A percentile compares a stretch with the other conserved stretches of the same genome.
Evolutionary conservation across 139 green algal species (phyloP).

Genomic region (Chlamydomonas incerta): DNA sequence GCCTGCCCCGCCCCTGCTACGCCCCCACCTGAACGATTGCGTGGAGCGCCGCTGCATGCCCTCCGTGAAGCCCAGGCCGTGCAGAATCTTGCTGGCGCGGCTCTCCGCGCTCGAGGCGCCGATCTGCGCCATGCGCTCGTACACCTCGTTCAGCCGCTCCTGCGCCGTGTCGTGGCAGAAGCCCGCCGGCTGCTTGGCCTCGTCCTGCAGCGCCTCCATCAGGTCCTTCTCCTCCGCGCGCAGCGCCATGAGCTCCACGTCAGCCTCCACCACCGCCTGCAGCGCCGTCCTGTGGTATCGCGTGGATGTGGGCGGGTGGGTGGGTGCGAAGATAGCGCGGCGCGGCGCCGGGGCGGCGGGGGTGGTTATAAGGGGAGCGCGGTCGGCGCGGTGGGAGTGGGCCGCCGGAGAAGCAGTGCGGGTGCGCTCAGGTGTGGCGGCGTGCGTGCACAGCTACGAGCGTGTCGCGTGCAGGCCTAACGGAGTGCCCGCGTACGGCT

Average conservation of each 20-base stretch:
- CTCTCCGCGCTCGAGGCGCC: constrained; percentile 87
- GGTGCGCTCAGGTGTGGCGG: too few species aligned
- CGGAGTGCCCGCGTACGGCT: neutral
- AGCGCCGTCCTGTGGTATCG: constrained; percentile 64
- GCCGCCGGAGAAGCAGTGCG: too few species aligned
- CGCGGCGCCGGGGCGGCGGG: neutral
- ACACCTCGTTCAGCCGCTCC: constrained; percentile 90
- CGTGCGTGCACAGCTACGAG: too few species aligned
- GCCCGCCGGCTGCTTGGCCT: constrained; percentile 46
- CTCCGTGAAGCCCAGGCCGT: constrained; percentile 94
- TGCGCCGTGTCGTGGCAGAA: constrained; percentile 48
- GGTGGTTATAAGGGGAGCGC: too few species aligned
- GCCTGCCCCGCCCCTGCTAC: too few species aligned
- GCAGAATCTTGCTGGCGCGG: constrained; percentile 96
- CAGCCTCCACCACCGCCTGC: constrained; percentile 92
- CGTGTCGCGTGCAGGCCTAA: too few species aligned
- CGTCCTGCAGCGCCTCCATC: constrained; percentile 65
- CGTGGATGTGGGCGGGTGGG: neutral
- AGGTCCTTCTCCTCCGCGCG: constrained; percentile 86
- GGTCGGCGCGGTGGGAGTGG: too few species aligned
- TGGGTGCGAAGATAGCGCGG: too few species aligned
- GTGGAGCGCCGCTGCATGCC: constrained; percentile 90
- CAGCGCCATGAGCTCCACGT: constrained; percentile 94
- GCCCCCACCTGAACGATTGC: constrained; percentile 86
- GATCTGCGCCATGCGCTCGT: constrained; percentile 92